These are phyloP conservation scores for Coniochaeta sp. DNA, from an alignment of 2,329 filamentous ascomycete species.

Conservation along the genomic window DNA sequence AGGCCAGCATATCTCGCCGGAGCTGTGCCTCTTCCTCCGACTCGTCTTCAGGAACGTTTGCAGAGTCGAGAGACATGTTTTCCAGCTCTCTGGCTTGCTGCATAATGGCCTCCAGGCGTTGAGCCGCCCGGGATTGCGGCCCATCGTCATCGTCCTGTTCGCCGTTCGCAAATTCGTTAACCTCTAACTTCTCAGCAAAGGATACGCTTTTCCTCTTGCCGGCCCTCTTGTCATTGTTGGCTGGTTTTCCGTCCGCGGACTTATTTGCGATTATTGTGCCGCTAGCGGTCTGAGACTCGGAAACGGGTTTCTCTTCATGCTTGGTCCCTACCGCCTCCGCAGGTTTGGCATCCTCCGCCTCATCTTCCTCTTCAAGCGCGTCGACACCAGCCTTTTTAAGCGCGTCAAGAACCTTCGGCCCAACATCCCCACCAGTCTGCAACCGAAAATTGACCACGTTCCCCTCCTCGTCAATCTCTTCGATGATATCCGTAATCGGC, in stretches of 20 bases:
- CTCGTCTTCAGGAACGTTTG: slow-evolving; percentile 67
- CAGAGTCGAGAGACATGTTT: slow-evolving; percentile 32
- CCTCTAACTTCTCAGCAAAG: slow-evolving; percentile 47
- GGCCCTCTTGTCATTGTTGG: slow-evolving; percentile 1
- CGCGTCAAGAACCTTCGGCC: slow-evolving; percentile 62
- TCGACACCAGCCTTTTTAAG: slow-evolving; percentile 70
- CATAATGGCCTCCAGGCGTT: slow-evolving; percentile 49
- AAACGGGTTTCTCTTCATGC: neutral
- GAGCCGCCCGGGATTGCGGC: slow-evolving; percentile 30
- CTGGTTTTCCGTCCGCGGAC: neutral
- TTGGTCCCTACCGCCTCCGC: neutral
- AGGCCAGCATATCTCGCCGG: slow-evolving; percentile 83
- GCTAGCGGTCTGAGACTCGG: neutral
- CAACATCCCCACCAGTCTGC: slow-evolving; percentile 59
- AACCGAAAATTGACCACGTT: slow-evolving; percentile 67
- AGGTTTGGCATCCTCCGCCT: neutral
- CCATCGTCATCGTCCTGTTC: slow-evolving; percentile 24
- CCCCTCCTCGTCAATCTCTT: slow-evolving; percentile 85
- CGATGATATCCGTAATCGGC: slow-evolving; percentile 83
- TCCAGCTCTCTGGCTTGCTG: slow-evolving; percentile 46
- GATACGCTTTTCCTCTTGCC: slow-evolving; percentile 50
- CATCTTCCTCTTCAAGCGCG: slow-evolving; percentile 21
- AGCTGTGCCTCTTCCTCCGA: slow-evolving; percentile 71
- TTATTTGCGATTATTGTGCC: neutral
- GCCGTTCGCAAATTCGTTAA: slow-evolving; percentile 14